Percentiles rank a stretch among this genome's conserved stretches.
These are phyloP conservation scores for Cyberlindnera sargentensis DNA, from an alignment of 805 yeast species.

Conservation along the genomic window DNA sequence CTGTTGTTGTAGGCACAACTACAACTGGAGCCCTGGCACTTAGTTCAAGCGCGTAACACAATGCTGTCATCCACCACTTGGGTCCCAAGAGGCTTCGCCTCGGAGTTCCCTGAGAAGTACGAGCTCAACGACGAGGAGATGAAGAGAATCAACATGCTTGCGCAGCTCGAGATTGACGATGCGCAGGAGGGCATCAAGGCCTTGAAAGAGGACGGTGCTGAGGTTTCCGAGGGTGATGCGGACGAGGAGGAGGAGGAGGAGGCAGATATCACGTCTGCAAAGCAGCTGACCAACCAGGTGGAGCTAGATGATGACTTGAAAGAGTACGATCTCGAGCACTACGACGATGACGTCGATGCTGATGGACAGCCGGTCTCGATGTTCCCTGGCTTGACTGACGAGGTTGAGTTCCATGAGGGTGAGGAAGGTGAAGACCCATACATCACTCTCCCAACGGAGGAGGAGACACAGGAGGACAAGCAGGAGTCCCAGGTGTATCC, in stretches of 20 bases:
- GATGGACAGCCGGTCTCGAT: constrained; percentile 53
- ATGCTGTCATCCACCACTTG: constrained; percentile 92
- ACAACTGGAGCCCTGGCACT: too few species aligned
- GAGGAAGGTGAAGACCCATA: constrained; percentile 36
- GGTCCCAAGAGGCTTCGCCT: constrained; percentile 95
- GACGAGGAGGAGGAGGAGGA: constrained; percentile 20
- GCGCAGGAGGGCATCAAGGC: constrained; percentile 59
- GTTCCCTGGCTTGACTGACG: constrained; percentile 66
- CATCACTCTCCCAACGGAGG: constrained; percentile 38
- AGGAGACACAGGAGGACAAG: constrained; percentile 67
- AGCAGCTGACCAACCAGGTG: constrained; percentile 32
- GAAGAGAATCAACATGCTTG: constrained; percentile 82
- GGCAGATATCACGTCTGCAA: constrained; percentile 15
- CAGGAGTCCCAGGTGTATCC: constrained; percentile 82
- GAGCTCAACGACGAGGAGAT: constrained; percentile 88
- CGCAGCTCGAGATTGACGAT: constrained; percentile 73
- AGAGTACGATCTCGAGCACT: constrained; percentile 80
- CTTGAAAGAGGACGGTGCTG: constrained; percentile 24
- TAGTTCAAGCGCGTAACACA: neutral
- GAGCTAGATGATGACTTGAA: constrained; percentile 79
- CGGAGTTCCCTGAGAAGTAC: constrained; percentile 86
- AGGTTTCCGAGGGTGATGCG: neutral
- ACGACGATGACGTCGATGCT: constrained; percentile 58
- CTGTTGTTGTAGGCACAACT: too few species aligned
- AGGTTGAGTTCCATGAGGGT: constrained; percentile 50